phyloP scores from a whole-genome alignment of 441 rosid species.

The Viola pubescens region DNA sequence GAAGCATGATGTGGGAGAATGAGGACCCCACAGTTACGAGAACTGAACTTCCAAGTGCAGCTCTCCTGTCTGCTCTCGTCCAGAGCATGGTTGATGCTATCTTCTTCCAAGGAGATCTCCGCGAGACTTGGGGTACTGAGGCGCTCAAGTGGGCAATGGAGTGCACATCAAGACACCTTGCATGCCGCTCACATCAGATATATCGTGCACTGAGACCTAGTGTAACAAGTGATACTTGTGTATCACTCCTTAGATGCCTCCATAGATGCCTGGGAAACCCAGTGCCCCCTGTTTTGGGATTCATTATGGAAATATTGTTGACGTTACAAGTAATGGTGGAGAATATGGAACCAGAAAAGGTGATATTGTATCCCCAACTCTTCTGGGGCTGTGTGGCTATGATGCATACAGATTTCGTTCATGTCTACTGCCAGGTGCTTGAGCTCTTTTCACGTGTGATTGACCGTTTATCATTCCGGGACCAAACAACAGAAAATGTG shows the following conservation, averaged over 20 bases:
- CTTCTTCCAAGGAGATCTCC: constrained; percentile 98
- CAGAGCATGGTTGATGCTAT: constrained; percentile 99
- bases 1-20: constrained; percentile 99
- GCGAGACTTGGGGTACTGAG: constrained; percentile 97
- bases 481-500: constrained; percentile 91
- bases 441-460: constrained; percentile 93
- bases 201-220: constrained; percentile 96
- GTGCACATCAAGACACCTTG: constrained; percentile 96
- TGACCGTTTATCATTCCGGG: constrained; percentile 79
- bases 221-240: constrained; percentile 92
- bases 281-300: constrained; percentile 92
- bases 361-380: constrained; percentile 93
- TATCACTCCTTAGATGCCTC: constrained; percentile 89
- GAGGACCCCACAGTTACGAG: constrained; percentile 88
- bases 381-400: constrained; percentile 98
- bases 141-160: constrained; percentile 99
- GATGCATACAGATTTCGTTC: constrained; percentile 98
- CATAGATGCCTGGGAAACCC: constrained; percentile 97
- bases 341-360: constrained; percentile 99
- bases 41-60: constrained; percentile 97
- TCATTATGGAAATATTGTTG: constrained; percentile 90
- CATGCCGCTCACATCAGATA: constrained; percentile 97
- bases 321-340: constrained; percentile 98
- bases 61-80: constrained; percentile 92
- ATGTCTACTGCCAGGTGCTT: constrained; percentile 94